Percentiles rank a stretch among this genome's conserved stretches.
These are phyloP conservation scores for Aphanomyces euteiches DNA, from an alignment of 352 stramenopile genomes.

Conservation along the genomic window DNA sequence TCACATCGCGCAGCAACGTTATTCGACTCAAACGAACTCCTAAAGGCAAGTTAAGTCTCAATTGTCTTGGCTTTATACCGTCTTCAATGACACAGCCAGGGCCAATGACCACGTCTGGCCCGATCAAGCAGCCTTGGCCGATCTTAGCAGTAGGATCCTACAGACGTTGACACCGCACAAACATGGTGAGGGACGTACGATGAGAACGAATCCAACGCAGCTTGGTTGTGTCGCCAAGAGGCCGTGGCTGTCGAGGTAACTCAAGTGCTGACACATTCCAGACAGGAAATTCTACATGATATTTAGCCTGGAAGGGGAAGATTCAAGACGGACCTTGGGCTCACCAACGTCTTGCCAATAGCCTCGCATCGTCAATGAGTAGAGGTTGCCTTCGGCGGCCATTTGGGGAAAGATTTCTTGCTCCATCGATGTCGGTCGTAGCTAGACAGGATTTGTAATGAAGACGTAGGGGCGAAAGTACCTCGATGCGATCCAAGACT, in stretches of 20 bases:
- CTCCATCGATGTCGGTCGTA: constrained; percentile 87
- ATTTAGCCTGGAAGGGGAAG: neutral
- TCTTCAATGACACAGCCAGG: constrained; percentile 81
- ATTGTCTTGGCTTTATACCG: constrained; percentile 34
- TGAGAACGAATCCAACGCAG: constrained; percentile 83
- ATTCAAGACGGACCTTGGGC: constrained; percentile 47
- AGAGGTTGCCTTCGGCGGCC: constrained; percentile 82
- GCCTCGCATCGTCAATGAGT: constrained; percentile 75
- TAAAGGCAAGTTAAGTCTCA: constrained; percentile 26
- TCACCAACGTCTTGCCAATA: constrained; percentile 92
- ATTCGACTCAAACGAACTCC: constrained; percentile 79
- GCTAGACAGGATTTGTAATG: constrained; percentile 25
- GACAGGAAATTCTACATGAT: constrained; percentile 63
- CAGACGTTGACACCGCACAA: too few species aligned
- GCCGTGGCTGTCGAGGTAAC: constrained; percentile 54
- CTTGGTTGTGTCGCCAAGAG: constrained; percentile 56
- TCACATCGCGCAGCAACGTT: constrained; percentile 72
- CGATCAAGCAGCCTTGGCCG: constrained; percentile 73
- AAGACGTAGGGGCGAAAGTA: constrained; percentile 14
- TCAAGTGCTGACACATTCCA: constrained; percentile 82
- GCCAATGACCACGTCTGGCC: constrained; percentile 81
- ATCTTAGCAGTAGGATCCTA: constrained; percentile 71
- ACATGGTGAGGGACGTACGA: constrained; percentile 37
- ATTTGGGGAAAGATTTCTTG: constrained; percentile 89
- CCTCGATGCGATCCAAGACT: constrained; percentile 81